These are phyloP conservation scores for Lepidium sativum DNA, from an alignment of 345 rosid genomes.

Conservation along the genomic window DNA sequence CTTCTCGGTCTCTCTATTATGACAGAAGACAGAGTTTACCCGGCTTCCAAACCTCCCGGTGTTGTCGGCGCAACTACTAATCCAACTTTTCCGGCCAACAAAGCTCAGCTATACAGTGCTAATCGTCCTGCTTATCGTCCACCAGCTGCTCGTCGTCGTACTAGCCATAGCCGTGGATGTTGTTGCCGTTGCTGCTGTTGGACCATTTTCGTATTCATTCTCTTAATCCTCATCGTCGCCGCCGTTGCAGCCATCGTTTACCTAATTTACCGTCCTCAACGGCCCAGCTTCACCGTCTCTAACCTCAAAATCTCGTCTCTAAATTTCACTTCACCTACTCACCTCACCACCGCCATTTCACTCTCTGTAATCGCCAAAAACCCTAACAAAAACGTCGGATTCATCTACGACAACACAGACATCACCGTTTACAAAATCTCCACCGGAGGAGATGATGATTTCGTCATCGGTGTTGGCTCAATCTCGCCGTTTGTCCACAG, in stretches of 20 bases:
- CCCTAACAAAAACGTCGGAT: constrained; percentile 72
- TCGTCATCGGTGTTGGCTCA: constrained; percentile 47
- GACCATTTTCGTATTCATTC: constrained; percentile 38
- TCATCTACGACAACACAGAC: constrained; percentile 38
- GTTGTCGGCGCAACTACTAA: constrained; percentile 18
- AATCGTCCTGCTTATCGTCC: constrained; percentile 75
- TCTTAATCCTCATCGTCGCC: constrained; percentile 42
- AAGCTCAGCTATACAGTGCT: constrained; percentile 64
- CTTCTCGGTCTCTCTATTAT: constrained; percentile 24
- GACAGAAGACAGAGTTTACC: constrained; percentile 56
- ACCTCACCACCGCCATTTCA: constrained; percentile 45
- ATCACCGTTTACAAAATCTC: constrained; percentile 28
- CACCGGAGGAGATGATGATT: constrained; percentile 27
- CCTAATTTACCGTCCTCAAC: constrained; percentile 72
- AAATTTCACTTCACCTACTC: constrained; percentile 43
- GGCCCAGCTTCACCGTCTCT: constrained; percentile 57
- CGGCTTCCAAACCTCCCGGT: constrained; percentile 47
- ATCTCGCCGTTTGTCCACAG: constrained; percentile 54
- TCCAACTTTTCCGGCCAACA: constrained; percentile 54
- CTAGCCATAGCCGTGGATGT: constrained; percentile 36
- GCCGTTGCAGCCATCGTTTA: constrained; percentile 49
- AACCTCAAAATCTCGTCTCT: constrained; percentile 48
- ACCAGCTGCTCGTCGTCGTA: constrained; percentile 38
- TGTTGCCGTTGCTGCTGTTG: constrained; percentile 58
- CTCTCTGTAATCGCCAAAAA: constrained; percentile 61